Evolutionary conservation across 192 early-diverging fungal genomes (phyloP), one percentile per base, ranked within the genome.

Genomic region (Coemansia sp.): DNA sequence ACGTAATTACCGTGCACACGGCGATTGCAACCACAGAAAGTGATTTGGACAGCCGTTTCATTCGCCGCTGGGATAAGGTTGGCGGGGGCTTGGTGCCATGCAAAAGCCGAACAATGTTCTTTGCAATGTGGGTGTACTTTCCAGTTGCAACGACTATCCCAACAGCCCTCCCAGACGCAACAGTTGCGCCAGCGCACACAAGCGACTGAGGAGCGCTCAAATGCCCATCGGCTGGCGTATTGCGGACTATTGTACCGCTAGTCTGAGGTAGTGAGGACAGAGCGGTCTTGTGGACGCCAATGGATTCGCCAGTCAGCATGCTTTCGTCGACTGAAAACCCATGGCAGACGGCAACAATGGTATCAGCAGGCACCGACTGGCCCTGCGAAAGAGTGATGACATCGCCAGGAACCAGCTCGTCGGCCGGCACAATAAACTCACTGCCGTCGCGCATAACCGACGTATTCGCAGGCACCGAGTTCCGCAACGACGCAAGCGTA

Each of bases 331-430:
- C 86, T 11, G 85, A 84, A 22, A 91, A 90, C 2, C 63, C 71
- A 40, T 75, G 63, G 17, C 94, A 94, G 32, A 69, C 84, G 16
- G 88, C 84, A 12, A 98, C 87, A 1, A 87, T 72, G n/a, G 94
- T 95, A 67, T 98, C 97, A 0, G 93, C 88, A 5, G 97, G 94
- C 20, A 98, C 87, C 38, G 92, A 87, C 78, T 96, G 93, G 17
- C 94, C 94, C 10, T 93, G 94, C 2, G 93, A 74, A 57, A 97
- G 74, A 66, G 90, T 90, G 63, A 97, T 71, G 5, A 94, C 67
- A 76, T 99, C 97, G 43, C 91, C 91, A 1, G 55, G 49, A n/a
- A 76, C 74, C 39, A 81, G 50, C 7, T 70, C 68, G 59, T 72
- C 71, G 0, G 74, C 64, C 7, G 67, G 39, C 32, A 73, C 79